These are phyloP conservation scores for Coemansia biformis DNA, from an alignment of 192 early-diverging fungal genomes.

Conservation along the genomic window DNA sequence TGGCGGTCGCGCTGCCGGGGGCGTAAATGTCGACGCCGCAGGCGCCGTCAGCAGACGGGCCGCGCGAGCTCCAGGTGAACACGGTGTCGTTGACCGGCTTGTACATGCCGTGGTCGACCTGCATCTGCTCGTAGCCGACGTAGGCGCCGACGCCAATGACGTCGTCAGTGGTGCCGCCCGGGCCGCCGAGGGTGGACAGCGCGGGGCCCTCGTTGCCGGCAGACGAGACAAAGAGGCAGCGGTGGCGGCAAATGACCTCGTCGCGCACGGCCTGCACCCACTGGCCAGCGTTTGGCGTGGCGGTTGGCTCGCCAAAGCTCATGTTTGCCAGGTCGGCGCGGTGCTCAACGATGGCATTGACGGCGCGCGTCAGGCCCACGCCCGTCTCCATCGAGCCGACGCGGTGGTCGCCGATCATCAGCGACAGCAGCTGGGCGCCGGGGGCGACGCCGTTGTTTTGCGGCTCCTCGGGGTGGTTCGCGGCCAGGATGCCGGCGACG, in stretches of 20 bases:
- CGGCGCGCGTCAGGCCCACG: conserved; percentile 73
- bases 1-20: conserved; percentile 90
- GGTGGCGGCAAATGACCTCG: conserved; percentile 77
- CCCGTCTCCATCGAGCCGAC: conserved; percentile 78
- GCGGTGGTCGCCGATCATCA: conserved; percentile 87
- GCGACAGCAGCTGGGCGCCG: conserved; percentile 88
- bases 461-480: conserved; percentile 80
- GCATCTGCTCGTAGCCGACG: conserved; percentile 76
- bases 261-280: conserved; percentile 75
- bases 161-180: conserved; percentile 65
- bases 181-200: conserved; percentile 76
- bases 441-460: conserved; percentile 87
- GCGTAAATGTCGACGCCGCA: conserved; percentile 76
- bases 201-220: conserved; percentile 93
- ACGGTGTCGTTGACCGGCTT: conserved; percentile 68
- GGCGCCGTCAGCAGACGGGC: conserved; percentile 81
- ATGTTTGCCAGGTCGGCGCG: conserved; percentile 75
- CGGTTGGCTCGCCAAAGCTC: conserved; percentile 81
- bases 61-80: conserved; percentile 89
- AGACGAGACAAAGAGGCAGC: conserved; percentile 79
- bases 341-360: conserved; percentile 63
- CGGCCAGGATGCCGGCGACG: conserved; percentile 90
- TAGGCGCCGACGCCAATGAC: conserved; percentile 93
- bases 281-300: conserved; percentile 66
- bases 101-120: conserved; percentile 79